Evolutionary conservation across 306 rosid genomes (phyloP).

Genomic region (Hippophae tibetana): DNA sequence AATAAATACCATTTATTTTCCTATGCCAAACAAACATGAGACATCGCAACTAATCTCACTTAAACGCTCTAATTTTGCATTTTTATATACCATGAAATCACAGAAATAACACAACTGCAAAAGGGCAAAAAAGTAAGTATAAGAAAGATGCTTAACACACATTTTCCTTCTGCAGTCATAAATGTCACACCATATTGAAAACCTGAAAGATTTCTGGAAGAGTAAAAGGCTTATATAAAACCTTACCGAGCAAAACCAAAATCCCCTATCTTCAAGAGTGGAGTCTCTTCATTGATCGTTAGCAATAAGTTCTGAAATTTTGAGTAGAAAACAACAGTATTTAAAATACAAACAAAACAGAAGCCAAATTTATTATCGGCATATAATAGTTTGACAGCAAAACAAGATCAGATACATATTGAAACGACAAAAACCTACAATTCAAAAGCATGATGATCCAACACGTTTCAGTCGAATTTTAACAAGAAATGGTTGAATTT

Average conservation of each 20-base stretch:
- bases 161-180: no score
- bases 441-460: not conserved
- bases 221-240: not conserved
- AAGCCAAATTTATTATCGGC: not conserved
- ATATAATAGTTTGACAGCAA: conserved; percentile 1
- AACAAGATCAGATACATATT: conserved; percentile 1
- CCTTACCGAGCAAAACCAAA: conserved; percentile 93
- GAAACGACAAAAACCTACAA: not conserved
- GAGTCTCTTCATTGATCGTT: conserved; percentile 37
- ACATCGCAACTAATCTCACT: no score
- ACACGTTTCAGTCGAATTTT: conserved; percentile 3
- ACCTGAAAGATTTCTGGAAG: not conserved
- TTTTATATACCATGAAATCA: no score
- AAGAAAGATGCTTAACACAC: no score
- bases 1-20: not conserved
- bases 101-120: no score
- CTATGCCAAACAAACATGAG: not conserved
- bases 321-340: conserved; percentile 5
- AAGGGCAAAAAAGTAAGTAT: no score
- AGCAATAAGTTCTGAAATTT: conserved; percentile 81
- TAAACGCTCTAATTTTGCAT: no score
- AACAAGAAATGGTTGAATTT: conserved; percentile 6
- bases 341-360: conserved; percentile 13
- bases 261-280: conserved; percentile 84
- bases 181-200: not conserved